Conservation (phyloP, 495 filamentous ascomycete species). For the Cenococcum geophilum region DNA sequence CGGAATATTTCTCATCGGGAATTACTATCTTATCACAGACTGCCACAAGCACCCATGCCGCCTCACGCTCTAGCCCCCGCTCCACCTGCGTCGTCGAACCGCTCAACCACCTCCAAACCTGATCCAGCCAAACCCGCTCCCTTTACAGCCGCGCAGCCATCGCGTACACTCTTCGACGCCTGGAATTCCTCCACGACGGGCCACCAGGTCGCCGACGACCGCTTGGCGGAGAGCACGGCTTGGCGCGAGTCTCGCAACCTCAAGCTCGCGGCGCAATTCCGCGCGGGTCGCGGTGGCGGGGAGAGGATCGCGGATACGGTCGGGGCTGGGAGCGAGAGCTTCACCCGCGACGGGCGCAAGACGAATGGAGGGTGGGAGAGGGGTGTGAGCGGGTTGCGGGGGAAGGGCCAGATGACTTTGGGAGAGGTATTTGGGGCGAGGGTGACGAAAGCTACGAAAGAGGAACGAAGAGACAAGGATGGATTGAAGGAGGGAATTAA, state of each 20-base stretch:
- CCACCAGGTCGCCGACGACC: constrained; percentile 68
- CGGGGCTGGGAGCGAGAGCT: constrained; percentile 45
- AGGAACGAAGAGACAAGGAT: constrained; percentile 36
- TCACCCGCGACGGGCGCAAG: constrained; percentile 39
- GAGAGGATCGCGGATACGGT: constrained; percentile 52
- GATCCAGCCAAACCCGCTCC: neutral
- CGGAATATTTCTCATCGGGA: neutral
- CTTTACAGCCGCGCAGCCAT: constrained; percentile 45
- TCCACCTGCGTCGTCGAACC: neutral
- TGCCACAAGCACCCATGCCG: neutral
- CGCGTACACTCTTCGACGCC: constrained; percentile 58
- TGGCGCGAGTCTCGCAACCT: constrained; percentile 64
- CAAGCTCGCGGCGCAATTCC: constrained; percentile 66
- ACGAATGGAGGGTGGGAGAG: constrained; percentile 42
- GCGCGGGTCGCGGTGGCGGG: constrained; percentile 43
- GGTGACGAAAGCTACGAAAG: constrained; percentile 28
- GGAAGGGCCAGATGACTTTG: constrained; percentile 43
- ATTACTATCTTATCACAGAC: neutral
- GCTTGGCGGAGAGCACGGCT: constrained; percentile 51
- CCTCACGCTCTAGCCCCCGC: neutral
- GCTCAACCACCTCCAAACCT: neutral
- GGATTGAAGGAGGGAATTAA: neutral
- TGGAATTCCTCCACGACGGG: constrained; percentile 79
- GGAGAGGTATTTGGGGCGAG: constrained; percentile 25
- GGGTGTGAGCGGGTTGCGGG: constrained; percentile 42